Base-by-base conservation (phyloP, 176 grass and related monocot species). In the Hyparrhenia diplandra region DNA sequence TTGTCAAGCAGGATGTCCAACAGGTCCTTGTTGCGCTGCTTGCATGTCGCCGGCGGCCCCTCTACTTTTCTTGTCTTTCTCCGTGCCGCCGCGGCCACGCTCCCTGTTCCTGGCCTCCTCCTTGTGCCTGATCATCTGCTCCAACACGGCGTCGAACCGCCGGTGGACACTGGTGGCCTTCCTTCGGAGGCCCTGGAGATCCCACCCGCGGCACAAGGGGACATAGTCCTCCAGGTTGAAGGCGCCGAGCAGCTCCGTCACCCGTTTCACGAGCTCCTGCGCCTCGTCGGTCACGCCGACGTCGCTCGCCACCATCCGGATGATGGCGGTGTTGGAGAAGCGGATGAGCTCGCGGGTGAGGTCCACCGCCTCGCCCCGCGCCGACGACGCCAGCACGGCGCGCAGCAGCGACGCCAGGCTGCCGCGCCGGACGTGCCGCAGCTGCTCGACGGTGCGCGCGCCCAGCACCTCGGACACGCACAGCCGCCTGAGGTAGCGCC, bases 401-500 rank as follows among this genome's bases (percentile, higher is more conserved):
- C 28, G 63, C 18, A 93, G 36, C 5, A 97, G 74, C 1, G 52
- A 2, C 5, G 14, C 23, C 1, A 93, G 2, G 42, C 88, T 80
- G 36, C 67, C 79, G 43, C 83, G 77, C 45, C 94, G 83, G 30
- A 91, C 17, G 25, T 84, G 91, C 13, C 80, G 88, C 20, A 93
- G 75, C 45, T 80, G 91, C 49, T 93, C 81, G 24, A 97, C 85
- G 23, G 87, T 93, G 25, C 91, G 91, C 14, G 76, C 60, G 1
- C 86, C 89, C 0, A 97, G 91, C 24, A 97, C 86, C 78, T 91
- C 88, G 4, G 86, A 83, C 66, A 93, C 80, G 87, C 91, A 94
- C 1, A 94, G 85, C 30, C 85, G 78, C 85, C 90, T 76, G 34
- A 94, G 70, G 76, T 90, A 92, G 5, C 87, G 86, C 94, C 94